Base-by-base conservation (phyloP, 208 protist genomes). In the Trypanosoma avium region DNA sequence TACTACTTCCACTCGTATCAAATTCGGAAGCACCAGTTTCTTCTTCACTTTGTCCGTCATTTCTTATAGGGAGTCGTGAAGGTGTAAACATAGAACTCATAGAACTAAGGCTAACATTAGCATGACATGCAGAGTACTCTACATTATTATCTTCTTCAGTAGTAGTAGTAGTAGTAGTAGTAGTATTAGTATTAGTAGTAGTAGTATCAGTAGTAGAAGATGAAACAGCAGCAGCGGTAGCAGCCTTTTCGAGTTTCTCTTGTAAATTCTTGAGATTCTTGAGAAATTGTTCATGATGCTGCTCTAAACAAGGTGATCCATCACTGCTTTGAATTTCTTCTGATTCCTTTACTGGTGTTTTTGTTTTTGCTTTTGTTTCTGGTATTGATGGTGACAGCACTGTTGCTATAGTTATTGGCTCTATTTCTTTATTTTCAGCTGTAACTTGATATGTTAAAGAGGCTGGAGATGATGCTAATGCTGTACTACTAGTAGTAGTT, bases 231-330 rank as follows among this genome's bases (percentile, higher is more conserved):
- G 26, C 36, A 15, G 0, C 15, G 3, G 7, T 36, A 7, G 46
- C 21, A 19, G 57, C 61, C 29, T 22, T 36, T 38, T 46, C n/a
- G 17, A 67, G 53, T 27, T 59, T 60, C 13, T 62, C 68, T 33
- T 67, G 61, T 52, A 67, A 43, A 0, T 17, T 35, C 38, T 55
- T 55, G 19, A 68, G 60, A 40, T 63, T 58, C 1, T 40, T 29
- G n/a, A 74, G 49, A 40, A 74, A 67, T 30, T 67, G 58, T 35
- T 67, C 48, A 43, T 63, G 68, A 17, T 43, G 38, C n/a, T 57
- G 33, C 10, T 50, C 38, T 19, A 59, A 22, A 3, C n/a, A 7
- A 21, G 4, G 45, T 8, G 17, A 12, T n/a, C 55, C 43, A 10
- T 47, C 13, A 5, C 43, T 26, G 21, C n/a, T 24, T n/a, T n/a